Percentiles rank a stretch among this genome's conserved stretches.
phyloP scores from a whole-genome alignment of 306 rosid genomes.

The Sphenostylis stenocarpa region DNA sequence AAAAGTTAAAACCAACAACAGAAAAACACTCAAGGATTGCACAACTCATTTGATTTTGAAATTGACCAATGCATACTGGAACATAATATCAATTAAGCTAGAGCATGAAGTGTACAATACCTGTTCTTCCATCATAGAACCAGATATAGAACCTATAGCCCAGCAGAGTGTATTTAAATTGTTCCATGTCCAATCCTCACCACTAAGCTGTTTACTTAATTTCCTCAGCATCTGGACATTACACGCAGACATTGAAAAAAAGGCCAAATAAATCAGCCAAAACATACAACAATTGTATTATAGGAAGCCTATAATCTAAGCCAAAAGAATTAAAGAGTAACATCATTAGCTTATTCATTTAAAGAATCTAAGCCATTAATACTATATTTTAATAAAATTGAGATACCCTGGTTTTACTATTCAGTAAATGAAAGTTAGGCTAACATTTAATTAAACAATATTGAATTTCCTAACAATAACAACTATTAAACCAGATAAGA shows the following conservation, averaged over 20 bases:
- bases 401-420: not conserved
- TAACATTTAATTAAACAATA: not conserved
- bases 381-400: not conserved
- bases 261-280: not conserved
- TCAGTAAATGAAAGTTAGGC: not conserved
- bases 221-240: slow-evolving; percentile 85
- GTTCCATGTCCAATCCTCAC: slow-evolving; percentile 99
- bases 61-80: not conserved
- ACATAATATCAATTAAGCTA: not conserved
- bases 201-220: slow-evolving; percentile 86
- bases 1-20: not conserved
- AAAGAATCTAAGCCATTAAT: not conserved
- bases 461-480: not conserved
- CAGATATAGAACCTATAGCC: slow-evolving; percentile 99
- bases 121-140: slow-evolving; percentile 99
- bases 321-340: not conserved
- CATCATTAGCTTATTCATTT: not conserved
- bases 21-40: not conserved
- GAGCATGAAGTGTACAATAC: slow-evolving; percentile 40
- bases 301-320: not conserved
- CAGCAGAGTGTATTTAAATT: slow-evolving; percentile 95
- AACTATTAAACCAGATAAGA: not conserved
- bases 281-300: not conserved
- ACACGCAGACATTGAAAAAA: slow-evolving; percentile 17
- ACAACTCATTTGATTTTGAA: not conserved